Evolutionary conservation across 768 basidiomycete species (phyloP).

Genomic region (Russula virescens): DNA sequence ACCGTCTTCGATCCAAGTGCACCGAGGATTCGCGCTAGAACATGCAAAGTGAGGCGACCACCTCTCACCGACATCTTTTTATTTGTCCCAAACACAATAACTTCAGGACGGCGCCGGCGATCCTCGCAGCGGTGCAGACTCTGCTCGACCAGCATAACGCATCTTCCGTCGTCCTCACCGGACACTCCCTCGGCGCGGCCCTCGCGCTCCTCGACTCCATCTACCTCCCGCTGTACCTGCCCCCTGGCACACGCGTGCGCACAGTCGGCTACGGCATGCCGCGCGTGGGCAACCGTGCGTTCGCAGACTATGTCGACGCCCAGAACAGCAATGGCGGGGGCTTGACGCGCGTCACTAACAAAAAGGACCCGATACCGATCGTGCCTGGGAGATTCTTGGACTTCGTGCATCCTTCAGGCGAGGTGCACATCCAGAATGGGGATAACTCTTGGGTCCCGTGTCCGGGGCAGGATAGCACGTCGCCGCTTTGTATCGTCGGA

Average conservation of each 20-base stretch:
- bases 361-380: conserved; percentile 24
- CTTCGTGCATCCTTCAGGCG: conserved; percentile 23
- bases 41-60: no score
- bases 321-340: not conserved
- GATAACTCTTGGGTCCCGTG: conserved; percentile 3
- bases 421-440: conserved; percentile 20
- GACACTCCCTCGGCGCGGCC: conserved; percentile 25
- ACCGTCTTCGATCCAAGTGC: conserved; percentile 38
- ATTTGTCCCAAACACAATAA: no score
- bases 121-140: conserved; percentile 40
- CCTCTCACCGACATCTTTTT: no score
- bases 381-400: conserved; percentile 16
- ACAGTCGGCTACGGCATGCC: conserved; percentile 46
- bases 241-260: conserved; percentile 33
- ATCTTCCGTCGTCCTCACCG: conserved; percentile 39
- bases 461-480: conserved; percentile 16
- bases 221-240: conserved; percentile 31
- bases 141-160: conserved; percentile 37
- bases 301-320: conserved; percentile 32
- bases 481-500: conserved; percentile 13
- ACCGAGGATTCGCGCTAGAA: conserved; percentile 36
- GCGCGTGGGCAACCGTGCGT: conserved; percentile 47
- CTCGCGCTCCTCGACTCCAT: conserved; percentile 32
- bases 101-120: conserved; percentile 36
- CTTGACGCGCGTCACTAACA: conserved; percentile 24